phyloP scores from a whole-genome alignment of 441 rosid genomes.

The Oxalis stricta region DNA sequence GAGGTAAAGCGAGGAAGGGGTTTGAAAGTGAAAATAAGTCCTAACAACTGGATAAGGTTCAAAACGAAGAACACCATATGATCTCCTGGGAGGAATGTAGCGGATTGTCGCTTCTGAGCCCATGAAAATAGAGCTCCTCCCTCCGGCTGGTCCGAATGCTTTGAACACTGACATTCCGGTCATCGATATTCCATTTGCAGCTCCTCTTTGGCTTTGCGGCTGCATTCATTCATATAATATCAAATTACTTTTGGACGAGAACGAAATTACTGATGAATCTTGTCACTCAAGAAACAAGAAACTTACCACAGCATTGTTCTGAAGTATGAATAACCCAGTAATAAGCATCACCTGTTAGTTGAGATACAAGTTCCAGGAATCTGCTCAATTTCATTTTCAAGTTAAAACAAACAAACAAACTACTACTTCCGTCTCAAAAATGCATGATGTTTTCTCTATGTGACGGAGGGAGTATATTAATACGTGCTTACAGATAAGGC shows the following conservation, averaged over 20 bases:
- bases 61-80: slow-evolving; percentile 53
- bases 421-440: no score
- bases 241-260: background rate
- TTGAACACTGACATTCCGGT: slow-evolving; percentile 57
- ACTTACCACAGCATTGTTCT: slow-evolving; percentile 68
- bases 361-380: background rate
- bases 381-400: no score
- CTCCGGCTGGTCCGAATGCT: slow-evolving; percentile 64
- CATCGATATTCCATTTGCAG: slow-evolving; percentile 70
- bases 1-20: no score
- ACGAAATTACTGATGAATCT: background rate
- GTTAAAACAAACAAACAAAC: background rate
- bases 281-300: slow-evolving; percentile 4
- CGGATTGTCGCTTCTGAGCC: slow-evolving; percentile 62
- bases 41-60: slow-evolving; percentile 32
- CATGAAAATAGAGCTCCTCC: slow-evolving; percentile 55
- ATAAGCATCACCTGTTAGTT: slow-evolving; percentile 27
- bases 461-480: no score
- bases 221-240: slow-evolving; percentile 11
- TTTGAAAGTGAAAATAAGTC: slow-evolving; percentile 39
- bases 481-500: no score
- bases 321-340: slow-evolving; percentile 62
- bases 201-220: slow-evolving; percentile 83
- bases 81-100: slow-evolving; percentile 49
- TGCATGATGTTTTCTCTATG: no score